These are phyloP conservation scores for Aspergillus sp. DNA, from an alignment of 2,329 filamentous ascomycete genomes.

Conservation along the genomic window DNA sequence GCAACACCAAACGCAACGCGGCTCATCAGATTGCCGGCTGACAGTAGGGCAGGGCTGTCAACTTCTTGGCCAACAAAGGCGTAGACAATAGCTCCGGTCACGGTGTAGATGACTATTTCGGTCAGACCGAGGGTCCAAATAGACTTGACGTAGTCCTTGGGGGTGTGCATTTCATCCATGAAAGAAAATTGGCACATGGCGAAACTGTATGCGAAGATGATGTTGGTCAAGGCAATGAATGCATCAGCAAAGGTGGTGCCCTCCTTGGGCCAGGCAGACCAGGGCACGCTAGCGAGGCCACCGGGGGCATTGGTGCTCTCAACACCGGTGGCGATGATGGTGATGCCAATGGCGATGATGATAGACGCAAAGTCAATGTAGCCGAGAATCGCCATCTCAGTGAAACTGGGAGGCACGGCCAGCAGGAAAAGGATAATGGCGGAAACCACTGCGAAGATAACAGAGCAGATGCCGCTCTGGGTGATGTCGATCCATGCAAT, in stretches of 20 bases:
- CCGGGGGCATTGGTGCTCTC: slow-evolving; percentile 24
- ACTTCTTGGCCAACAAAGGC: slow-evolving; percentile 34
- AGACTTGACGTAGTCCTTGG: slow-evolving; percentile 25
- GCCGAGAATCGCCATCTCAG: slow-evolving; percentile 39
- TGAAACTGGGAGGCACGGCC: slow-evolving; percentile 37
- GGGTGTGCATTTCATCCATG: slow-evolving; percentile 29
- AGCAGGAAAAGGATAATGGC: slow-evolving; percentile 36
- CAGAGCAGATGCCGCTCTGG: slow-evolving; percentile 39
- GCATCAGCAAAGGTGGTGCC: slow-evolving; percentile 32
- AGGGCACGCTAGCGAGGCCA: slow-evolving; percentile 27
- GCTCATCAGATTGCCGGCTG: slow-evolving; percentile 27
- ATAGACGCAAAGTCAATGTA: slow-evolving; percentile 41
- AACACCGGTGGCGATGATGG: slow-evolving; percentile 37
- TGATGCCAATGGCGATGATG: slow-evolving; percentile 35
- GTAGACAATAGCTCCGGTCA: slow-evolving; percentile 30
- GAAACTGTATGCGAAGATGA: slow-evolving; percentile 46
- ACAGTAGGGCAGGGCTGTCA: slow-evolving; percentile 34
- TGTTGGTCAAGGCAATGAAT: slow-evolving; percentile 37
- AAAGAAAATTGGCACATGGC: slow-evolving; percentile 33
- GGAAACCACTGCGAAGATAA: slow-evolving; percentile 45
- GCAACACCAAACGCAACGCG: slow-evolving; percentile 35
- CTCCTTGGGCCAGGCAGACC: slow-evolving; percentile 31
- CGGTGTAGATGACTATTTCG: slow-evolving; percentile 25
- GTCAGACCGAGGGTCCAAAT: slow-evolving; percentile 23
- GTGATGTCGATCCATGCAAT: slow-evolving; percentile 48